Evolutionary conservation across 2,329 filamentous ascomycete genomes (phyloP).

Genomic region (Madurella fahalii): DNA sequence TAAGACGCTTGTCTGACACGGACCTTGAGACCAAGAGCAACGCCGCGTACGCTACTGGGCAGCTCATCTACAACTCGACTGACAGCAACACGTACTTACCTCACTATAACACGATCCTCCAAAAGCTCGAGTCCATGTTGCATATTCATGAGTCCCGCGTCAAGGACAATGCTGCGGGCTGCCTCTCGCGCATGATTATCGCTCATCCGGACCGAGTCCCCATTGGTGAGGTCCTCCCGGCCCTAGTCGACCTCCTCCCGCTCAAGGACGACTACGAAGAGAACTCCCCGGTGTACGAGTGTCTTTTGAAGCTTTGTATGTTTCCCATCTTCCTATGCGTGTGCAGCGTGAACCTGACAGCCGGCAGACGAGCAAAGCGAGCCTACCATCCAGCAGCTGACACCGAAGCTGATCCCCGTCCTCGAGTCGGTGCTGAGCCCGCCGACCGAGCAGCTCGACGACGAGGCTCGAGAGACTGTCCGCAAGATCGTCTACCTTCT

Average conservation of each 20-base stretch:
- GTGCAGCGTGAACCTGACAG: slow-evolving; percentile 6
- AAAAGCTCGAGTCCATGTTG: slow-evolving; percentile 81
- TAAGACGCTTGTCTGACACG: slow-evolving; percentile 84
- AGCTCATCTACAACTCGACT: slow-evolving; percentile 76
- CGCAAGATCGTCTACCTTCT: slow-evolving; percentile 56
- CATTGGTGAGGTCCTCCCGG: slow-evolving; percentile 75
- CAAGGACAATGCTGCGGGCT: slow-evolving; percentile 90
- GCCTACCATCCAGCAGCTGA: slow-evolving; percentile 64
- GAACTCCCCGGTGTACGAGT: slow-evolving; percentile 89
- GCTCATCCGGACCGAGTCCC: slow-evolving; percentile 81
- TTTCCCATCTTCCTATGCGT: slow-evolving; percentile 22
- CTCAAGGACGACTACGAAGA: slow-evolving; percentile 93
- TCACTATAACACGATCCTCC: slow-evolving; percentile 71
- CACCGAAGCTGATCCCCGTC: slow-evolving; percentile 63
- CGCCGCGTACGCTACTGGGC: slow-evolving; percentile 84
- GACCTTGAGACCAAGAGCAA: slow-evolving; percentile 93
- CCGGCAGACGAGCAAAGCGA: slow-evolving; percentile 61
- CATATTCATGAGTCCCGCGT: slow-evolving; percentile 73
- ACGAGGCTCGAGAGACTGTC: slow-evolving; percentile 64
- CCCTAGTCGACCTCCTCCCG: slow-evolving; percentile 73
- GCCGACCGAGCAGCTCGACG: slow-evolving; percentile 71
- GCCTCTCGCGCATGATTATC: slow-evolving; percentile 86
- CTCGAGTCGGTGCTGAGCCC: slow-evolving; percentile 69
- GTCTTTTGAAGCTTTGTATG: slow-evolving; percentile 75
- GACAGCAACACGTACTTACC: slow-evolving; percentile 70